These are phyloP conservation scores for Rhodomyrtus tomentosa DNA, from an alignment of 345 rosid genomes.

Conservation along the genomic window DNA sequence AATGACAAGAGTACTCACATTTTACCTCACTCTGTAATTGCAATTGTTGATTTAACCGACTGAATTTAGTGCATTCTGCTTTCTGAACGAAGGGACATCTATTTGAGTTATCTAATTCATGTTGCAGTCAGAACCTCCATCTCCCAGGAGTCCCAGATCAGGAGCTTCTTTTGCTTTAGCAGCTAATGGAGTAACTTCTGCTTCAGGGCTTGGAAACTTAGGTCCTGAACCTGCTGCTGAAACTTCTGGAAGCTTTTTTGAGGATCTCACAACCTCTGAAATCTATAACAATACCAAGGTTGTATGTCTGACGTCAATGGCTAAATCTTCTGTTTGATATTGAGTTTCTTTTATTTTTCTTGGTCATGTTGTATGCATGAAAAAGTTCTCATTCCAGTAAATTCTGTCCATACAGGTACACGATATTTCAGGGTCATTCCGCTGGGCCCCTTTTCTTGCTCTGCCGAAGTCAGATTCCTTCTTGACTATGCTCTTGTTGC, in stretches of 20 bases:
- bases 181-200: conserved; percentile 38
- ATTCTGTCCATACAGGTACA: conserved; percentile 46
- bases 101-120: background rate
- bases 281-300: conserved; percentile 83
- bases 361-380: background rate
- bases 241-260: conserved; percentile 84
- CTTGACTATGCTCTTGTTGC: conserved; percentile 84
- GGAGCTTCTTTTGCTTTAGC: conserved; percentile 42
- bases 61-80: background rate
- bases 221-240: conserved; percentile 73
- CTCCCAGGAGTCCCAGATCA: conserved; percentile 59
- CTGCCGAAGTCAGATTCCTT: conserved; percentile 84
- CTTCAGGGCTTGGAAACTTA: conserved; percentile 21
- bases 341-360: background rate
- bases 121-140: conserved; percentile 79
- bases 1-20: background rate
- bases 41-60: background rate
- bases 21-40: background rate
- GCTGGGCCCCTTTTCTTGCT: conserved; percentile 99
- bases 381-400: background rate
- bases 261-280: conserved; percentile 69
- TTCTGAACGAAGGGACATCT: background rate
- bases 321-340: background rate
- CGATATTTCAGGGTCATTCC: conserved; percentile 94
- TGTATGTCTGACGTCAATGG: background rate